Evolutionary conservation across 257 asterid species (phyloP), one percentile per base, ranked within the genome.

Genomic region (Solanum etuberosum): DNA sequence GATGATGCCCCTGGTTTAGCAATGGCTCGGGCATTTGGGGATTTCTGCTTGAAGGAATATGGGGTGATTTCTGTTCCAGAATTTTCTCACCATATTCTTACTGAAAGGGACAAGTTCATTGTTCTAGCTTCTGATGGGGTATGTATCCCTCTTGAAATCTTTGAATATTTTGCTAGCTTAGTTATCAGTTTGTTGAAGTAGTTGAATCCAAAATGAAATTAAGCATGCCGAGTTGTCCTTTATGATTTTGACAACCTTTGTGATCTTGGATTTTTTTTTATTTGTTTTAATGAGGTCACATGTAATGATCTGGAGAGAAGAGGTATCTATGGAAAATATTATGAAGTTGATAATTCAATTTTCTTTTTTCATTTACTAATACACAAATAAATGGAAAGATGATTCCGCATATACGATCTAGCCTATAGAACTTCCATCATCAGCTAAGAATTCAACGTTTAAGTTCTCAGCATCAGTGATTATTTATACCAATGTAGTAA

Each of bases 81-180:
- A 77, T 93, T 97, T 90, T 92, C 98, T 89, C 98, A 95, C 86
- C 93, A 94, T 77, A 71, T 88, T 88, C 98, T 97, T 86, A 91
- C 90, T 6, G 98, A 94, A 51, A 89, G 82, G 85, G 99, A 97
- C 90, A 94, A 94, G 87, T 97, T 97, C 88, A 87, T 97, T 43
- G 98, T 97, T 88, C 97, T 97, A 83, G 99, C 99, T 86, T 95
- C 99, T n/a, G 99, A 97, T 87, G 99, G 99, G 94, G 99, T 97
- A 95, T n/a, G 95, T 70, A 78, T 54, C 37, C 27, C 46, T 34
- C 84, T 25, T 14, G 81, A 67, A 67, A 85, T 16, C 18, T 65
- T 40, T 65, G 40, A 15, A 9, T 27, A 4, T 18, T 80, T 46
- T 46, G 18, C 29, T 46, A 81, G 16, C 29, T 48, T 20, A 29